Evolutionary conservation across 1,284 basidiomycete genomes (phyloP).

Genomic region (Stygiomarasmius scandens): DNA sequence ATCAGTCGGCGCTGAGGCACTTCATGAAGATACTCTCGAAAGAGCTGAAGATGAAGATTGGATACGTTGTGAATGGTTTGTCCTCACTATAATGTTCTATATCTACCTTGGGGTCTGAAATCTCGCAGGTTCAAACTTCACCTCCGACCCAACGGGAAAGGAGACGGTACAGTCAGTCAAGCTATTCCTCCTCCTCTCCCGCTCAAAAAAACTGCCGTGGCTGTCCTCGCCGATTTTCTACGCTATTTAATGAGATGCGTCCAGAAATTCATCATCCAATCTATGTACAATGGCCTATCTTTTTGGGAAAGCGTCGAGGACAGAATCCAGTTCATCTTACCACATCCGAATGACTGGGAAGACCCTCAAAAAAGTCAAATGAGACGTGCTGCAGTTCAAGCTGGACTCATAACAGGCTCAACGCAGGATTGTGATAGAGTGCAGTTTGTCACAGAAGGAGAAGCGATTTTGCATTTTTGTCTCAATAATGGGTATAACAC

Average conservation of each 20-base stretch:
- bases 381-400: slow-evolving; percentile 21
- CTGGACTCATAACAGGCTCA: slow-evolving; percentile 18
- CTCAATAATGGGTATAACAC: slow-evolving; percentile 36
- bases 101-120: neutral
- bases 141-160: slow-evolving; percentile 28
- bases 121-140: slow-evolving; percentile 37
- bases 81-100: neutral
- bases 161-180: slow-evolving; percentile 23
- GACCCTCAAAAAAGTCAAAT: slow-evolving; percentile 20
- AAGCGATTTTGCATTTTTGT: slow-evolving; percentile 52
- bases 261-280: slow-evolving; percentile 37
- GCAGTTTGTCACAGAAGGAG: slow-evolving; percentile 52
- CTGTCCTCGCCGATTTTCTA: slow-evolving; percentile 46
- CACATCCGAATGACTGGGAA: slow-evolving; percentile 31
- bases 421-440: slow-evolving; percentile 31
- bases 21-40: slow-evolving; percentile 41
- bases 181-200: slow-evolving; percentile 40
- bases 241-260: slow-evolving; percentile 41
- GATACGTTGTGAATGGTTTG: slow-evolving; percentile 44
- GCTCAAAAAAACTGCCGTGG: slow-evolving; percentile 30
- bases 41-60: slow-evolving; percentile 47
- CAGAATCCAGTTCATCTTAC: slow-evolving; percentile 33
- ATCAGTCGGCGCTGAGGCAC: slow-evolving; percentile 54
- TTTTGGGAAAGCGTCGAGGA: slow-evolving; percentile 38
- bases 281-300: slow-evolving; percentile 31